A percentile compares a stretch with the other conserved stretches of the same genome.
phyloP scores from a whole-genome alignment of 2,329 filamentous ascomycete genomes.

The Calonectria montana region DNA sequence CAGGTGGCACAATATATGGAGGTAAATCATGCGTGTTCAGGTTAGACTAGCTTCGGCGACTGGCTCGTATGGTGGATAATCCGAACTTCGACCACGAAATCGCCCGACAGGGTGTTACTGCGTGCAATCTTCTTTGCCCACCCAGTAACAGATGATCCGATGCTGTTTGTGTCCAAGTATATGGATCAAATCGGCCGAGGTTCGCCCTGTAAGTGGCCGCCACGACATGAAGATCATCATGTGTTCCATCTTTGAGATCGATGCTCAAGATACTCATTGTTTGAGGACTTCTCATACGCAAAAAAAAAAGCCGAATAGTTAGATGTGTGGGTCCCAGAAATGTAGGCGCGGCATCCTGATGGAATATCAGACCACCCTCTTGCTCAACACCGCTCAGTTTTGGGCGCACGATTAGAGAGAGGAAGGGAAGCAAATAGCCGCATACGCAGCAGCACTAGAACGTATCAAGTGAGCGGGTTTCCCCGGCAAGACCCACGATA shows the following conservation, averaged over 20 bases:
- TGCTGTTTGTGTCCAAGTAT: slow-evolving; percentile 53
- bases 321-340: too few species aligned
- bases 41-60: slow-evolving; percentile 50
- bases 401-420: too few species aligned
- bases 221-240: slow-evolving; percentile 49
- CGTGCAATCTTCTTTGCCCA: slow-evolving; percentile 53
- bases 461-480: too few species aligned
- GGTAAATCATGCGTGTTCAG: slow-evolving; percentile 47
- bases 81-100: slow-evolving; percentile 52
- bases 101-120: slow-evolving; percentile 51
- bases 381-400: too few species aligned
- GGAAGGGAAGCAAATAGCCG: too few species aligned
- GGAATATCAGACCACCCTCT: too few species aligned
- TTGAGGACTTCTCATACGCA: not conserved
- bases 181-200: slow-evolving; percentile 31
- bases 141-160: slow-evolving; percentile 42
- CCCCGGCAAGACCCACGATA: too few species aligned
- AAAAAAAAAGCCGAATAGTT: too few species aligned
- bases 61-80: slow-evolving; percentile 49
- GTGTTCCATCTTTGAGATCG: slow-evolving; percentile 51
- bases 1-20: slow-evolving; percentile 45
- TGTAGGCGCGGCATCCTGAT: too few species aligned
- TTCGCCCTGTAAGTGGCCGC: slow-evolving; percentile 24
- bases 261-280: slow-evolving; percentile 42
- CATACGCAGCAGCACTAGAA: too few species aligned